A percentile compares a stretch with the other conserved stretches of the same genome.
phyloP scores from a whole-genome alignment of 306 rosid species.

The Malus sylvestris region DNA sequence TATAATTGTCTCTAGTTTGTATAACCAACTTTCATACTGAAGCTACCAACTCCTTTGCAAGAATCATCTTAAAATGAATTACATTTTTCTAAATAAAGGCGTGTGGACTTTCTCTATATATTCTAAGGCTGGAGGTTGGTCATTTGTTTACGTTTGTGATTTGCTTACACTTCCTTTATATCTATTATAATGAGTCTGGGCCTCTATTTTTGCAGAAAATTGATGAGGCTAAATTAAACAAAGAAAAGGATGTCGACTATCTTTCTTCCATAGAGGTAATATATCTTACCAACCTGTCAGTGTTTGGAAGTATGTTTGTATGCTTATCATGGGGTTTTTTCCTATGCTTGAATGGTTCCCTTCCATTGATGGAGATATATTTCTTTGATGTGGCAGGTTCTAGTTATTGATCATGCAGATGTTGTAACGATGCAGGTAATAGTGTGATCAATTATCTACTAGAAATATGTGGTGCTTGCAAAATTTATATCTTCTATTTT shows the following conservation, averaged over 20 bases:
- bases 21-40: no score
- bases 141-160: neutral
- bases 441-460: slow-evolving; percentile 15
- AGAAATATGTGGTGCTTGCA: slow-evolving; percentile 9
- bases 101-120: neutral
- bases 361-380: neutral
- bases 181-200: slow-evolving; percentile 4
- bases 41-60: no score
- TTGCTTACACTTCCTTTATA: neutral
- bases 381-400: slow-evolving; percentile 52
- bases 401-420: slow-evolving; percentile 86
- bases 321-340: neutral
- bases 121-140: neutral
- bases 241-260: slow-evolving; percentile 87
- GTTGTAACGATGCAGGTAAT: slow-evolving; percentile 88
- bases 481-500: slow-evolving; percentile 6
- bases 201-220: slow-evolving; percentile 58
- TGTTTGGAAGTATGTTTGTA: slow-evolving; percentile 7
- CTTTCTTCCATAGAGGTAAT: slow-evolving; percentile 91
- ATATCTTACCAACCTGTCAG: slow-evolving; percentile 5
- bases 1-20: no score
- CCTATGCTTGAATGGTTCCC: neutral
- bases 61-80: no score
- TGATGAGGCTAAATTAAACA: slow-evolving; percentile 46
- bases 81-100: no score